These are phyloP conservation scores for Exophiala dermatitidis DNA, from an alignment of 2,329 filamentous ascomycete genomes.

Conservation along the genomic window DNA sequence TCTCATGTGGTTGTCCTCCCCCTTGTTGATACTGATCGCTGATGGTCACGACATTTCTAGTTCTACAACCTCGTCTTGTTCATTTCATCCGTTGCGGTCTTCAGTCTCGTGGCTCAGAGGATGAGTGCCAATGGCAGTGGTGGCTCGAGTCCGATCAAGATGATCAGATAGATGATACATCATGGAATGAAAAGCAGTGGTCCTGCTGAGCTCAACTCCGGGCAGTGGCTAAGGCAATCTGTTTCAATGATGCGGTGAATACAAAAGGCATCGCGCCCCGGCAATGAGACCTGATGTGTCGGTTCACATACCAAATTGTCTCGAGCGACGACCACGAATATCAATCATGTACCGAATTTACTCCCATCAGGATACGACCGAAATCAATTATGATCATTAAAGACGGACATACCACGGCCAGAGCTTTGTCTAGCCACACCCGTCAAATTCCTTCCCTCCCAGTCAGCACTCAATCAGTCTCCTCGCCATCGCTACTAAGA, in stretches of 20 bases:
- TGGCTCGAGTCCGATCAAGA: conserved; percentile 21
- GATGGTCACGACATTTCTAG: conserved; percentile 42
- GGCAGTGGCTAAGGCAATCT: too few relatives aligned
- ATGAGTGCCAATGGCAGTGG: conserved; percentile 45
- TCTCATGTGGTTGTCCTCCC: neutral
- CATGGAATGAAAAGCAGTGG: neutral
- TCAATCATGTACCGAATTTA: too few relatives aligned
- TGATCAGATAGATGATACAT: conserved; percentile 29
- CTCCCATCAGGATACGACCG: too few relatives aligned
- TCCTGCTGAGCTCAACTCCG: too few relatives aligned
- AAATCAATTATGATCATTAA: too few relatives aligned
- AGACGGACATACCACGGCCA: too few relatives aligned
- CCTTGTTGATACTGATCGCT: neutral
- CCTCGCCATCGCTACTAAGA: conserved; percentile 60
- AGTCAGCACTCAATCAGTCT: conserved; percentile 32
- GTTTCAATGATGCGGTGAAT: too few relatives aligned
- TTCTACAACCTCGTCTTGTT: conserved; percentile 98
- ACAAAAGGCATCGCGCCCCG: too few relatives aligned
- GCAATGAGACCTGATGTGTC: too few relatives aligned
- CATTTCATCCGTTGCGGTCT: conserved; percentile 90
- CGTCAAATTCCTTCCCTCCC: neutral
- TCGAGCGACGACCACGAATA: too few relatives aligned
- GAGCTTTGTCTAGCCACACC: too few relatives aligned
- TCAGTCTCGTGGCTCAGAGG: conserved; percentile 85
- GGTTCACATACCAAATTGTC: too few relatives aligned